Conservation (phyloP, 306 rosid genomes). For the Astragalus glycyphyllos region DNA sequence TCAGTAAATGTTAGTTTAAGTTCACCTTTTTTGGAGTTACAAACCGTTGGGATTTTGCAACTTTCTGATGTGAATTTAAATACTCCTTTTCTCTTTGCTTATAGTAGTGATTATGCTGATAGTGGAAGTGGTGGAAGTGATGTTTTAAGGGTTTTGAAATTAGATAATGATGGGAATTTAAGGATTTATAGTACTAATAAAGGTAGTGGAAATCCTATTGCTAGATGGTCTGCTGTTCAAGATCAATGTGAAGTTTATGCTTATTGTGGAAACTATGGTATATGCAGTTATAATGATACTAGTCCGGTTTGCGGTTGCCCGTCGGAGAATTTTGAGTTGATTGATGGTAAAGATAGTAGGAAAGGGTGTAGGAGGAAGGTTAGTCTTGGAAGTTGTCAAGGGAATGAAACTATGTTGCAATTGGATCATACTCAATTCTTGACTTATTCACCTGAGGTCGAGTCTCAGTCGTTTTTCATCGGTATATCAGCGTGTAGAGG, state of each 20-base stretch:
- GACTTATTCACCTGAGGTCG: not conserved
- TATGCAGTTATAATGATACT: constrained; percentile 27
- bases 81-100: not conserved
- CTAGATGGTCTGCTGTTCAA: constrained; percentile 24
- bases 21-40: constrained; percentile 1
- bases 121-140: not conserved
- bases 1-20: not conserved
- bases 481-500: constrained; percentile 11
- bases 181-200: constrained; percentile 17
- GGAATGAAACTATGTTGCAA: constrained; percentile 29
- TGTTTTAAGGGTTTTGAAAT: constrained; percentile 21
- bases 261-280: constrained; percentile 22
- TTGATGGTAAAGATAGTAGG: not conserved
- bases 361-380: constrained; percentile 24
- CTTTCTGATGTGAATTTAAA: constrained; percentile 6
- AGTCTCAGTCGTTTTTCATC: not conserved
- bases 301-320: not conserved
- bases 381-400: not conserved
- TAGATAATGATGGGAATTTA: constrained; percentile 24
- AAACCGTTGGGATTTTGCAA: not conserved
- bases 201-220: constrained; percentile 14
- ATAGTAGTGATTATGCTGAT: constrained; percentile 30
- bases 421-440: constrained; percentile 28
- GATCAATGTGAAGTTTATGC: constrained; percentile 27
- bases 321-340: constrained; percentile 9